Percentiles rank a stretch among this genome's conserved stretches.
phyloP scores from a whole-genome alignment of 1,139 yeast genomes.

The Pneumocystis canis region DNA sequence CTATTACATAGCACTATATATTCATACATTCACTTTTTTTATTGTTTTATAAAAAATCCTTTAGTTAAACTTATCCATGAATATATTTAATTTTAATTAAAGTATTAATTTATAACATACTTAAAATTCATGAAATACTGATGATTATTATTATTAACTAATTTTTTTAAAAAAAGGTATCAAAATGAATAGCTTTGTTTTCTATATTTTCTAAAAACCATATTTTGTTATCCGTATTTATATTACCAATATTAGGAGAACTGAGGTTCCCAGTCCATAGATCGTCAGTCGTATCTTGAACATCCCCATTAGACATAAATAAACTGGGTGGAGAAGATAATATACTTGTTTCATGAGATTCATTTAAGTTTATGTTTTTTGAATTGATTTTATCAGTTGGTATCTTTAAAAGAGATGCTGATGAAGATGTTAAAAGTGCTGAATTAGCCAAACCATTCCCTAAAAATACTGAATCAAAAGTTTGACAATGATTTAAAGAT shows the following conservation, averaged over 20 bases:
- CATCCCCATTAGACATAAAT: neutral
- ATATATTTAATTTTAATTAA: no score
- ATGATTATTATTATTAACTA: neutral
- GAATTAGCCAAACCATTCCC: neutral
- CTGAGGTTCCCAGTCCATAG: neutral
- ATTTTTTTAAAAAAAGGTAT: neutral
- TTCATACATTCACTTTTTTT: neutral
- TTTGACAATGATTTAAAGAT: neutral
- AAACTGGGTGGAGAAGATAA: neutral
- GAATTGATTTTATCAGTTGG: neutral
- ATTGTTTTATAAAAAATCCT: no score
- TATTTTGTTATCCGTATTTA: neutral
- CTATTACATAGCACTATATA: no score
- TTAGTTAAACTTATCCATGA: no score
- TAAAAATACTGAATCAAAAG: neutral
- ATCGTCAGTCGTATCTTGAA: neutral
- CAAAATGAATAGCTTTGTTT: neutral
- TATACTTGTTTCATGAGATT: neutral
- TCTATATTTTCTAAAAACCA: neutral
- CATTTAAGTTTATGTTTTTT: neutral
- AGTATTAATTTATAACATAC: neutral
- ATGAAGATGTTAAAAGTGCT: neutral
- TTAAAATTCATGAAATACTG: neutral
- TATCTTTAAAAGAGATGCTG: neutral
- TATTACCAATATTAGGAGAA: neutral